Percentiles rank a stretch among this genome's conserved stretches.
These are phyloP conservation scores for Angophora floribunda DNA, from an alignment of 345 rosid species.

Conservation along the genomic window DNA sequence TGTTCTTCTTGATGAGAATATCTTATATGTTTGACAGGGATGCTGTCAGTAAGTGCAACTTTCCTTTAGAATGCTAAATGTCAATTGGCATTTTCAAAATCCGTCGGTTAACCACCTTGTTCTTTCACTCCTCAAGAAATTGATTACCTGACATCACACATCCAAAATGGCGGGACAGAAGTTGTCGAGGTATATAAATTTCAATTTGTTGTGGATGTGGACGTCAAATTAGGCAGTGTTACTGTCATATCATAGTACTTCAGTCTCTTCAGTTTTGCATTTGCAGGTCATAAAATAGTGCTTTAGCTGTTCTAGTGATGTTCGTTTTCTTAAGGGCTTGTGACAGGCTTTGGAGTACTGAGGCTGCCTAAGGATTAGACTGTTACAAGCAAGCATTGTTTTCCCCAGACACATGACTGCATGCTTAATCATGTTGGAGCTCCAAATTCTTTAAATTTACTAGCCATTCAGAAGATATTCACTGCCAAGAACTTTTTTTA, in stretches of 20 bases:
- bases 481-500: too few relatives aligned
- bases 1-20: background rate
- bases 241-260: background rate
- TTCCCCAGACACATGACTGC: too few relatives aligned
- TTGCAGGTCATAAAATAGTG: too few relatives aligned
- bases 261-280: background rate
- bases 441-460: too few relatives aligned
- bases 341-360: too few relatives aligned
- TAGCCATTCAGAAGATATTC: too few relatives aligned
- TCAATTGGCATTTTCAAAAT: background rate
- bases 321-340: too few relatives aligned
- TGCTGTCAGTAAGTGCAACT: background rate
- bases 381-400: too few relatives aligned
- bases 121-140: slow-evolving; percentile 69
- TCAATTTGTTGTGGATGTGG: background rate
- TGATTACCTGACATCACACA: slow-evolving; percentile 67
- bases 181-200: slow-evolving; percentile 20
- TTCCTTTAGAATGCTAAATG: background rate
- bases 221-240: background rate
- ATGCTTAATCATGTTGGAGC: too few relatives aligned
- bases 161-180: slow-evolving; percentile 91
- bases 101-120: slow-evolving; percentile 70
- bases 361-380: too few relatives aligned
- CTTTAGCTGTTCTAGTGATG: too few relatives aligned
- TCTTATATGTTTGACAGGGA: background rate